Conservation (phyloP, 192 early-diverging fungal genomes). For the Bifiguratus adelaidae region DNA sequence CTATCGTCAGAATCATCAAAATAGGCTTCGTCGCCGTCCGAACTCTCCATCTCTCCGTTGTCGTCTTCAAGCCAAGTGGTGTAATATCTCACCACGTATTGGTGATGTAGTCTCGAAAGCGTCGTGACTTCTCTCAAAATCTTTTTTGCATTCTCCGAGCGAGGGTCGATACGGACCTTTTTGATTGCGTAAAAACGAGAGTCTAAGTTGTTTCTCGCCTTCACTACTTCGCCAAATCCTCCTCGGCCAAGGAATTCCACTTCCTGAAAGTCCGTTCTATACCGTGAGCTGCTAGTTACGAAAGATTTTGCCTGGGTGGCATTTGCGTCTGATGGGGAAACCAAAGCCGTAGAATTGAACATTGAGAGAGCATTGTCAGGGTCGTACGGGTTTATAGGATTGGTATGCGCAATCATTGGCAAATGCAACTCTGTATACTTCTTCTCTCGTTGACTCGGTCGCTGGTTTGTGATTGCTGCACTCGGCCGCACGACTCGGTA, state of each 20-base stretch:
- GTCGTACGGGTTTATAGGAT: neutral
- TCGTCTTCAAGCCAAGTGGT: conserved; percentile 86
- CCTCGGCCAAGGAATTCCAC: conserved; percentile 67
- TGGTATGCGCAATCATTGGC: conserved; percentile 14
- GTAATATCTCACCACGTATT: conserved; percentile 83
- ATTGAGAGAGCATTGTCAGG: neutral
- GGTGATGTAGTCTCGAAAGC: conserved; percentile 78
- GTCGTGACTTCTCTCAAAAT: conserved; percentile 89
- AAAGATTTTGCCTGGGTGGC: conserved; percentile 8
- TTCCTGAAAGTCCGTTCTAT: conserved; percentile 68
- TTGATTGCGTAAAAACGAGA: conserved; percentile 82
- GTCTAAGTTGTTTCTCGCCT: conserved; percentile 80
- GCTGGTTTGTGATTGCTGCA: no score
- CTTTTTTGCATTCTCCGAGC: conserved; percentile 68
- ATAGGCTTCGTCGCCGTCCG: conserved; percentile 13
- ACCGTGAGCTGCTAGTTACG: conserved; percentile 39
- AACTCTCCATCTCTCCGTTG: conserved; percentile 20
- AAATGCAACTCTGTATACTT: no score
- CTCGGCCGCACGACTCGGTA: no score
- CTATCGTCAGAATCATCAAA: conserved; percentile 12
- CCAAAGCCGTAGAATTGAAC: neutral
- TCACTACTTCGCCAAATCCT: conserved; percentile 93
- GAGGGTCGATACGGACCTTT: conserved; percentile 75
- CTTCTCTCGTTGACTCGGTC: no score
- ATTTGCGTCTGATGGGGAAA: neutral